These are phyloP conservation scores for Trichoderma erinaceum DNA, from an alignment of 495 filamentous ascomycete species.

Conservation along the genomic window DNA sequence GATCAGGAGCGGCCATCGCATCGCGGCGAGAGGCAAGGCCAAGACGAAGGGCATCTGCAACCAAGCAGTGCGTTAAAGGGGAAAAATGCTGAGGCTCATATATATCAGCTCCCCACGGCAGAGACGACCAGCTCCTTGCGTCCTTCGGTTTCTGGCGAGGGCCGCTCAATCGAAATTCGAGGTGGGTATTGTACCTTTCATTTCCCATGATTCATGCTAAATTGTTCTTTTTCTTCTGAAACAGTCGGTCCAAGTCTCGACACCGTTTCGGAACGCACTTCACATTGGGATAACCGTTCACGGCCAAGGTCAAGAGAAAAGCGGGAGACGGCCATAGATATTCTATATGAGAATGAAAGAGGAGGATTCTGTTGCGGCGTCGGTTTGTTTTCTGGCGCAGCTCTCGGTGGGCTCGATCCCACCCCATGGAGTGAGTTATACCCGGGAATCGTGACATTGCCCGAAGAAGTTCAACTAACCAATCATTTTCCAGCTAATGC, in stretches of 20 bases:
- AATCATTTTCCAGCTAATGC: conserved; percentile 45
- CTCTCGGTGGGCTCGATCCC: conserved; percentile 83
- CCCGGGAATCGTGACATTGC: neutral
- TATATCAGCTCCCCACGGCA: neutral
- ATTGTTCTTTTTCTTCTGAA: neutral
- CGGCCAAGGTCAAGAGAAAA: conserved; percentile 1
- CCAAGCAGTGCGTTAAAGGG: neutral
- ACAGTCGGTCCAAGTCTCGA: neutral
- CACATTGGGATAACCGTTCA: neutral
- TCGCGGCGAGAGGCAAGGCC: neutral
- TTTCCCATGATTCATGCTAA: neutral
- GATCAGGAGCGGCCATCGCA: neutral
- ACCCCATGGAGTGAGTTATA: conserved; percentile 56
- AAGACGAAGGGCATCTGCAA: neutral
- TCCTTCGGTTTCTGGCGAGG: neutral
- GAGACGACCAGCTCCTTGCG: neutral
- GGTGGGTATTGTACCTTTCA: neutral
- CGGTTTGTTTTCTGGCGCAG: conserved; percentile 77
- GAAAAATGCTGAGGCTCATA: neutral
- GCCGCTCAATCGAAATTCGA: conserved; percentile 15
- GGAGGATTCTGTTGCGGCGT: conserved; percentile 83
- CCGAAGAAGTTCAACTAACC: neutral
- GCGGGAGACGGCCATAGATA: conserved; percentile 63
- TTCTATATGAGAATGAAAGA: conserved; percentile 91
- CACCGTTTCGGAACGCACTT: neutral